phyloP scores from a whole-genome alignment of 495 filamentous ascomycete species.

The Penicillium salamii region DNA sequence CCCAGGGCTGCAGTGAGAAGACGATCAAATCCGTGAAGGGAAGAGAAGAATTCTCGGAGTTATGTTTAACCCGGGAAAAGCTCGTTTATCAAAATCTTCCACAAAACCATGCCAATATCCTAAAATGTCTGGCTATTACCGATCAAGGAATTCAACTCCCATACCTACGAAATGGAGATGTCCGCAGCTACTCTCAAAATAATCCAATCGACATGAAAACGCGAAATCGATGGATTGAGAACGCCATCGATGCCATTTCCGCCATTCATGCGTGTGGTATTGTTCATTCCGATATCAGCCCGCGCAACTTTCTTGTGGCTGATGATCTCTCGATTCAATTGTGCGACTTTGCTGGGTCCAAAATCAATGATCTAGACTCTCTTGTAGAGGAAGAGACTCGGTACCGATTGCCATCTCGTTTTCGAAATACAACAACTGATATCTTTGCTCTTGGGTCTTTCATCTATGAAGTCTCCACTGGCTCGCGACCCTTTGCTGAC shows the following conservation, averaged over 20 bases:
- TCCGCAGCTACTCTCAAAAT: constrained; percentile 12
- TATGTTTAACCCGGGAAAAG: constrained; percentile 13
- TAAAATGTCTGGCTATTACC: constrained; percentile 16
- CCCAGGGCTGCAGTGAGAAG: constrained; percentile 5
- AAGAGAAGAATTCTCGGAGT: constrained; percentile 4
- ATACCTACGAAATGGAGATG: constrained; percentile 7
- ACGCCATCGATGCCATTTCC: constrained; percentile 25
- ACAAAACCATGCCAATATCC: constrained; percentile 10
- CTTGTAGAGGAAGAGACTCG: constrained; percentile 13
- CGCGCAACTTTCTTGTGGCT: constrained; percentile 32
- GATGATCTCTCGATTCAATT: constrained; percentile 28
- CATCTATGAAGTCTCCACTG: constrained; percentile 15
- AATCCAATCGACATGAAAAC: constrained; percentile 5
- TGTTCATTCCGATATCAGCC: constrained; percentile 28
- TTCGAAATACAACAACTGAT: constrained; percentile 10
- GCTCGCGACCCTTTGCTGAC: constrained; percentile 12
- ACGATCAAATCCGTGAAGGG: neutral
- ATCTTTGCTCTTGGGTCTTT: constrained; percentile 22
- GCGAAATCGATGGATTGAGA: constrained; percentile 20
- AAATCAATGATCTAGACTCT: constrained; percentile 2
- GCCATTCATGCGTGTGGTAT: constrained; percentile 20
- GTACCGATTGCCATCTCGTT: constrained; percentile 1
- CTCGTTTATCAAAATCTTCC: constrained; percentile 9
- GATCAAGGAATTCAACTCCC: constrained; percentile 10
- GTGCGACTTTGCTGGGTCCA: constrained; percentile 25